These are phyloP conservation scores for Penicillium palitans DNA, from an alignment of 2,329 filamentous ascomycete genomes.

Conservation along the genomic window DNA sequence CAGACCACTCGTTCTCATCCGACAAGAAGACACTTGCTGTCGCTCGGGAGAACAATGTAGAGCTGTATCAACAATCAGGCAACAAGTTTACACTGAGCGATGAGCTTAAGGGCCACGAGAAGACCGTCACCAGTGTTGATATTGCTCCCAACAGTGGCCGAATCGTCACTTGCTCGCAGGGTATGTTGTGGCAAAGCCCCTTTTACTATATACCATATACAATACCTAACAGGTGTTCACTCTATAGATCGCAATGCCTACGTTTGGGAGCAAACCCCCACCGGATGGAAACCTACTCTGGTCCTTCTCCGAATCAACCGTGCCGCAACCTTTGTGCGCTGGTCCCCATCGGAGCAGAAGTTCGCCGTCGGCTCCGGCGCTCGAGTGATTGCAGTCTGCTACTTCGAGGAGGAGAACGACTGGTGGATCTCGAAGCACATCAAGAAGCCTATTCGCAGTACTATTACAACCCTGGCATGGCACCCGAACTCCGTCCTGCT, in stretches of 20 bases:
- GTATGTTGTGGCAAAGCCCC: constrained; percentile 49
- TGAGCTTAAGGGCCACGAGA: constrained; percentile 94
- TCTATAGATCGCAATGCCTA: constrained; percentile 86
- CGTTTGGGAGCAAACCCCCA: constrained; percentile 92
- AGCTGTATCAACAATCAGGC: constrained; percentile 77
- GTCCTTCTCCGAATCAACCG: constrained; percentile 96
- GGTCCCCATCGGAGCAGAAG: constrained; percentile 95
- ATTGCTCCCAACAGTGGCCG: constrained; percentile 87
- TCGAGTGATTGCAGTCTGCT: constrained; percentile 92
- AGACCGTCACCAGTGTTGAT: constrained; percentile 93
- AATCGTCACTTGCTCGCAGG: constrained; percentile 97
- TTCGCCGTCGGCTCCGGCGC: constrained; percentile 97
- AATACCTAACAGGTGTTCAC: constrained; percentile 1
- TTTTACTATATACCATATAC: not conserved
- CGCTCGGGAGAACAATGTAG: constrained; percentile 82
- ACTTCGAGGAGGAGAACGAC: constrained; percentile 99
- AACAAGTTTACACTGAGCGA: constrained; percentile 80
- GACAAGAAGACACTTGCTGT: constrained; percentile 88
- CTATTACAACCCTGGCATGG: constrained; percentile 92
- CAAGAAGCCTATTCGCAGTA: constrained; percentile 98
- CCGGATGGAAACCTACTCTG: constrained; percentile 93
- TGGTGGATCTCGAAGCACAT: constrained; percentile 99
- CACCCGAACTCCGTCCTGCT: constrained; percentile 96
- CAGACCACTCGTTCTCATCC: constrained; percentile 96
- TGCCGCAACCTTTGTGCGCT: constrained; percentile 93